phyloP scores from a whole-genome alignment of 2,329 filamentous ascomycete genomes.

The Aspergillus phoenicis region DNA sequence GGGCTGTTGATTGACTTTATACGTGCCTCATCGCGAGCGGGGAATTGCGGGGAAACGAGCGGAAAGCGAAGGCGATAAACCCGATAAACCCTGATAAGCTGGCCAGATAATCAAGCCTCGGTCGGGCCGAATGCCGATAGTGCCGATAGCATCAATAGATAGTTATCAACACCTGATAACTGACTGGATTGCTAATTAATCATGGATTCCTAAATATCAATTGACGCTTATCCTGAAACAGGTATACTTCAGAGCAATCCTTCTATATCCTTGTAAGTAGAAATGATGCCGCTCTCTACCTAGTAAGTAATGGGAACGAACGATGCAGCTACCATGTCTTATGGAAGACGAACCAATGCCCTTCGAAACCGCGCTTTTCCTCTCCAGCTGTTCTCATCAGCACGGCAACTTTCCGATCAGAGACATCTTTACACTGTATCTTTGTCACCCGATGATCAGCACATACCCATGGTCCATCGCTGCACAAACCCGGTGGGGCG shows the following conservation, averaged over 20 bases:
- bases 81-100: background rate
- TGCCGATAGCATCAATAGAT: background rate
- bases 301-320: too few species aligned
- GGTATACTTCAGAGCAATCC: too few species aligned
- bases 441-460: background rate
- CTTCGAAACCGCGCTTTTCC: background rate
- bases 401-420: background rate
- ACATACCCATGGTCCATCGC: conserved; percentile 1
- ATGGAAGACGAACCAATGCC: background rate
- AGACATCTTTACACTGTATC: background rate
- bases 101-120: background rate
- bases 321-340: background rate
- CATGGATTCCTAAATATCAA: too few species aligned
- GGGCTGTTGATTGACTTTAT: background rate
- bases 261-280: too few species aligned
- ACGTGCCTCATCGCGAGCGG: background rate
- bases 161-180: too few species aligned
- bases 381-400: background rate
- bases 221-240: too few species aligned
- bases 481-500: background rate
- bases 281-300: too few species aligned
- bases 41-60: background rate
- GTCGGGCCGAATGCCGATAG: background rate
- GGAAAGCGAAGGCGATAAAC: background rate
- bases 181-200: too few species aligned